phyloP scores from a whole-genome alignment of 2,329 filamentous ascomycete genomes.

The Epichloe bromicola region DNA sequence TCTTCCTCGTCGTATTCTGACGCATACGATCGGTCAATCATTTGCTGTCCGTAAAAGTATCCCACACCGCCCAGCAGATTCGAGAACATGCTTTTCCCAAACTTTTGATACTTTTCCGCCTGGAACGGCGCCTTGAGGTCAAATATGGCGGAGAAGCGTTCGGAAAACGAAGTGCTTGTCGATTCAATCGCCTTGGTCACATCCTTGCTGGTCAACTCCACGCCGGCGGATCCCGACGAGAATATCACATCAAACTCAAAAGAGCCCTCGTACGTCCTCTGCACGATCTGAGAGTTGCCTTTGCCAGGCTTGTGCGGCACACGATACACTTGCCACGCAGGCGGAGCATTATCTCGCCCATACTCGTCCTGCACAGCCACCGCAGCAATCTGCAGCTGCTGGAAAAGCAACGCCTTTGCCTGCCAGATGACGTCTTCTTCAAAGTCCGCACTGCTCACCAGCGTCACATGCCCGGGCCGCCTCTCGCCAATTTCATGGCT shows the following conservation, averaged over 20 bases:
- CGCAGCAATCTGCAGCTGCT: conserved; percentile 38
- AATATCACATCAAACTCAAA: conserved; percentile 94
- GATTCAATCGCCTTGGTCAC: conserved; percentile 57
- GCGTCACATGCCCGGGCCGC: conserved; percentile 62
- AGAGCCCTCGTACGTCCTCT: conserved; percentile 79
- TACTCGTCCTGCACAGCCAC: conserved; percentile 35
- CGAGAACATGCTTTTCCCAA: conserved; percentile 83
- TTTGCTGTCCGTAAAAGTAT: conserved; percentile 80
- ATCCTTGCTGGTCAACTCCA: conserved; percentile 43
- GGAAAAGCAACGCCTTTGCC: conserved; percentile 52
- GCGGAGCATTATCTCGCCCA: conserved; percentile 55
- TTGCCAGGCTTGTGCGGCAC: conserved; percentile 52
- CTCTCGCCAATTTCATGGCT: conserved; percentile 51
- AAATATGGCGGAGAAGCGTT: conserved; percentile 56
- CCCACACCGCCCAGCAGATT: conserved; percentile 90
- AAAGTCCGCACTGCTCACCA: conserved; percentile 59
- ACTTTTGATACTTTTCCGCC: conserved; percentile 57
- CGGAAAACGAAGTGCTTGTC: conserved; percentile 54
- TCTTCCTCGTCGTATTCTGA: conserved; percentile 89
- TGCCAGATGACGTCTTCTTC: conserved; percentile 69
- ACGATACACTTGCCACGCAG: conserved; percentile 76
- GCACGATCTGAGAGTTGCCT: conserved; percentile 77
- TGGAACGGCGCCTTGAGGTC: conserved; percentile 65
- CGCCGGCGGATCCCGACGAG: conserved; percentile 58
- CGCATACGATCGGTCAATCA: conserved; percentile 87